Conservation (phyloP, 2,329 filamentous ascomycete species). For the Sclerotinia spermophila region DNA sequence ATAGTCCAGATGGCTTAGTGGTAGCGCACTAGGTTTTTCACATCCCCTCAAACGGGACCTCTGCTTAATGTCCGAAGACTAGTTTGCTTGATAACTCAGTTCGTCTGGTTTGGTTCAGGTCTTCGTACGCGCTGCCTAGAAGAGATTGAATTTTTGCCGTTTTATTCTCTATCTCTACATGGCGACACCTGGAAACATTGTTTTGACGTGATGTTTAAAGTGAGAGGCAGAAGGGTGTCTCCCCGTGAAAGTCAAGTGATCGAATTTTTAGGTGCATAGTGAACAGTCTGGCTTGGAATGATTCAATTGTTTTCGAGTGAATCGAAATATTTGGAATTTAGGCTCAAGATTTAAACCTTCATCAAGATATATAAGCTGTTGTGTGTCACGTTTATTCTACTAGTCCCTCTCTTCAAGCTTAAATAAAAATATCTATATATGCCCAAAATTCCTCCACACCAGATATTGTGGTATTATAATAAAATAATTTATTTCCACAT, state of each 20-base stretch:
- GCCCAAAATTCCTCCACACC: background rate
- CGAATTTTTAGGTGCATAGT: background rate
- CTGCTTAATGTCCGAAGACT: slow-evolving; percentile 7
- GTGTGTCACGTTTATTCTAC: background rate
- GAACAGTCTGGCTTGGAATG: background rate
- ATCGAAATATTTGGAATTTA: background rate
- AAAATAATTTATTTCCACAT: background rate
- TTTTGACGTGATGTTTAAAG: background rate
- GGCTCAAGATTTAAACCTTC: background rate
- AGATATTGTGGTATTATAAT: background rate
- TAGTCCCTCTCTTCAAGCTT: background rate
- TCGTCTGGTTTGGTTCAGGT: background rate
- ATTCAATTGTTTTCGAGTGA: background rate
- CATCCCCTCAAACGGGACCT: background rate
- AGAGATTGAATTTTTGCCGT: background rate
- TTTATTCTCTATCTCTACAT: background rate
- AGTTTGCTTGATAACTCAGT: background rate
- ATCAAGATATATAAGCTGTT: background rate
- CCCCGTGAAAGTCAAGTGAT: background rate
- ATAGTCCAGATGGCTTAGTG: slow-evolving; percentile 8
- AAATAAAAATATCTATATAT: background rate
- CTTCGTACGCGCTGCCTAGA: background rate
- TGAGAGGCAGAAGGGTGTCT: background rate
- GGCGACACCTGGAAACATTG: background rate
- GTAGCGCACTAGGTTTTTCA: slow-evolving; percentile 3